Base-by-base conservation (phyloP, 1,284 basidiomycete genomes). In the Apiotrichum veenhuisii region DNA sequence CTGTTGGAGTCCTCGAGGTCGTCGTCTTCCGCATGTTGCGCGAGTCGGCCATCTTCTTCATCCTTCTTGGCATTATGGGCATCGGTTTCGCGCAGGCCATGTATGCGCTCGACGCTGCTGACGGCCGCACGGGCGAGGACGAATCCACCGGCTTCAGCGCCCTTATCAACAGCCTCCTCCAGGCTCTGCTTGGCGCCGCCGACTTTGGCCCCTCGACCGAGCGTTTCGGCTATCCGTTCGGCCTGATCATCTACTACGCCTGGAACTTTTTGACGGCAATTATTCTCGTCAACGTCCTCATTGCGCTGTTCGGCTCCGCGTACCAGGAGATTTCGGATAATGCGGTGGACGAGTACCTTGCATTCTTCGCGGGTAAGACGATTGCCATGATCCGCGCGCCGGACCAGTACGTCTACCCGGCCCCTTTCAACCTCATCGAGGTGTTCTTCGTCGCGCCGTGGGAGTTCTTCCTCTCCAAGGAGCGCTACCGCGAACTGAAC, bases 21-120 rank as follows among this genome's bases (percentile, higher is more conserved):
- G 77, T 79, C 34, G 71, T 77, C 15, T 74, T 76, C 59, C 60
- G 78, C 27, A 96, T 96, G 93, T 78, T 96, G 61, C 85, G 88
- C 71, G 93, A 97, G 75, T 92, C 89, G 11, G 86, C 88, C 4
- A 91, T 95, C 55, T 98, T 97, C 80, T 93, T 95, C 68, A 78
- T 79, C 83, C 84, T 73, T 88, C 79, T 94, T 9, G 89, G 85
- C 7, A 81, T 96, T 37, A 82, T 95, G 54, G 88, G 84, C 10
- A 73, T 91, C 38, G 93, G 93, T 1, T 96, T 96, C 71, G 81
- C 83, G 20, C 92, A 74, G 61, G 66, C 70, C 4, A 79, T 95
- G 63, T 91, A 88, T 69, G 92, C 93, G 1, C 80, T 96, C 27
- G 92, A 96, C 69, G 90, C 89, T 33, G 91, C 92, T 3, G 92